Base-by-base conservation (phyloP, 2,329 filamentous ascomycete species). In the Talaromyces albobiverticillius region DNA sequence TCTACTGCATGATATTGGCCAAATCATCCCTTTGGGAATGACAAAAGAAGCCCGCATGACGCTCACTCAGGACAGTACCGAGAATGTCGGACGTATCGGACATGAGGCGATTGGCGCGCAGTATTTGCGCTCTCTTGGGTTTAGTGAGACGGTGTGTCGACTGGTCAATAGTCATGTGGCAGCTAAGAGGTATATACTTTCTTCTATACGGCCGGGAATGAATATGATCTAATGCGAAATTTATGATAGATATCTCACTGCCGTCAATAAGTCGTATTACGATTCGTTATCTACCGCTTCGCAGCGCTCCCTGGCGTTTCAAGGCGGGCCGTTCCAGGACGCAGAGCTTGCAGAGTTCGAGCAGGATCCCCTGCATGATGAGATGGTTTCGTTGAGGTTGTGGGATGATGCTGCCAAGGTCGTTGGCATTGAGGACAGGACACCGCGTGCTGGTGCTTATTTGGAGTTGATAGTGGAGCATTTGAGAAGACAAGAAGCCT, bases 1-100 rank as follows among this genome's bases (percentile, higher is more conserved):
- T 7, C 60, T 76, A 9, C 63, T 76, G 4, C 74, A 76, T 56
- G 74, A 76, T 49, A 70, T 75, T 46, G 73, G 73, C 14, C 71
- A 74, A 23, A 72, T 75, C 53, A 67, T 75, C 13, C 73, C 72
- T 3, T 41, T 71, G 1, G 60, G 63, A 55, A 62, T 54, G 23
- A 66, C 57, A 20, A 66, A 60, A 25, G 70, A 65, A 52, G 57
- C 58, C 7, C 59, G 64, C 3, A 66, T 67, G 64, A 61, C 64
- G 20, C 58, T 69, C 31, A 54, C 53, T 10, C 25, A 31, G 8
- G 59, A 59, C 6, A 62, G 61, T 36, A 54, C 57, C 2, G 62
- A 65, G 11, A 69, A 68, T 46, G 67, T 72, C 13, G 71, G 71
- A 13, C 64, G 69, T 11, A 63, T 70, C 2, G 72, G 69, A 13